Percentiles rank a stretch among this genome's conserved stretches.
Conservation (phyloP, 2,329 filamentous ascomycete species). For the Penicillium brasilianum region DNA sequence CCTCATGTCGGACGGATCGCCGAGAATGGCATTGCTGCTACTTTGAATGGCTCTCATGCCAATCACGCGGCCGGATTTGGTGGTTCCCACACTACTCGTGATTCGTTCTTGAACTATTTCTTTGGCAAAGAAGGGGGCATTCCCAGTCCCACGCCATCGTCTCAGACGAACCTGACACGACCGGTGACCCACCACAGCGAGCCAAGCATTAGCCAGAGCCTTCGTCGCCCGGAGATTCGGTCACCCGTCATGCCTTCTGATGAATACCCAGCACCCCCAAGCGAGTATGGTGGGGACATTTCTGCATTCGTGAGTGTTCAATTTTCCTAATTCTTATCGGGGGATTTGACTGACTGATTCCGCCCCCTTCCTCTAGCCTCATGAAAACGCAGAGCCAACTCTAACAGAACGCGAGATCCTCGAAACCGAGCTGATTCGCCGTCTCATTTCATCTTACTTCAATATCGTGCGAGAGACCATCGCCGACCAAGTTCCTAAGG, state of each 20-base stretch:
- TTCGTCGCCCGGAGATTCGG: constrained; percentile 66
- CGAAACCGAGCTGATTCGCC: constrained; percentile 95
- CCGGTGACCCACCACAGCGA: constrained; percentile 81
- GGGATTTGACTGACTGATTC: neutral
- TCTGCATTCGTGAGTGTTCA: constrained; percentile 55
- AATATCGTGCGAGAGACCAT: constrained; percentile 99
- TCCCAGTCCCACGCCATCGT: constrained; percentile 51
- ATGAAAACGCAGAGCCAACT: constrained; percentile 71
- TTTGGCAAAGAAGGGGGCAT: constrained; percentile 88
- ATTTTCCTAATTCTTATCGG: neutral
- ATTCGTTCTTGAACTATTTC: constrained; percentile 98
- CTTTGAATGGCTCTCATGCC: constrained; percentile 69
- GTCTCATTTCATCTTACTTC: constrained; percentile 97
- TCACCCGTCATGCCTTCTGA: constrained; percentile 52
- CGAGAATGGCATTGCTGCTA: constrained; percentile 70
- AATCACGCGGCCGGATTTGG: constrained; percentile 68
- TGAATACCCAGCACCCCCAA: constrained; percentile 40
- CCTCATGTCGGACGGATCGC: constrained; percentile 68
- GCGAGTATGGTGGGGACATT: constrained; percentile 50
- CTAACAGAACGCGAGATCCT: constrained; percentile 95
- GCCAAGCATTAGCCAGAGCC: constrained; percentile 80
- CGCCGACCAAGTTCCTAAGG: constrained; percentile 97
- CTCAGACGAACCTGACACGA: constrained; percentile 55
- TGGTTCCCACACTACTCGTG: constrained; percentile 68
- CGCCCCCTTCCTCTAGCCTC: constrained; percentile 34